Evolutionary conservation across 192 early-diverging fungal genomes (phyloP).

Genomic region (Mortierella antarctica): DNA sequence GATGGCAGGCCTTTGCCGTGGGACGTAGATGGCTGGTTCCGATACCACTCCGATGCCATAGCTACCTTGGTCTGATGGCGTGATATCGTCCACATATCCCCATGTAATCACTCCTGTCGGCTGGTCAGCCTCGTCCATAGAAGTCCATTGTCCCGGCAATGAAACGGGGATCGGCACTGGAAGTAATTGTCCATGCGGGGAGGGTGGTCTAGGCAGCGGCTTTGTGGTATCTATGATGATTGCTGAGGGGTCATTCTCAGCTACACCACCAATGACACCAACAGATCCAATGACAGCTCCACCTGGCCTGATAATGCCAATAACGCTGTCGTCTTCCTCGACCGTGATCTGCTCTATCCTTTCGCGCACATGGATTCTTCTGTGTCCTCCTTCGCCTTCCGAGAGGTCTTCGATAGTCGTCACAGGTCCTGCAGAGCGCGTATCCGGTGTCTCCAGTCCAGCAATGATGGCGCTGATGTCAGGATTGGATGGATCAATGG

Average conservation of each 20-base stretch:
- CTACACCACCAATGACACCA: neutral
- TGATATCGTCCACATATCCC: conserved; percentile 33
- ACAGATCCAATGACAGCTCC: neutral
- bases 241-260: neutral
- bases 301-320: neutral
- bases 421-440: too few species aligned
- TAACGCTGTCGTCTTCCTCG: conserved; percentile 9
- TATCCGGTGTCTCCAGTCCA: too few species aligned
- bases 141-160: conserved; percentile 16
- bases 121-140: neutral
- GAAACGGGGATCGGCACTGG: neutral
- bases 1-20: conserved; percentile 16
- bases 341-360: conserved; percentile 9
- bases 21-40: conserved; percentile 20
- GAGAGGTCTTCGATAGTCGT: too few species aligned
- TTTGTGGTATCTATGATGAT: neutral
- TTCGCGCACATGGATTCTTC: conserved; percentile 24
- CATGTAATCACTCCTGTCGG: conserved; percentile 30
- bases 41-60: neutral
- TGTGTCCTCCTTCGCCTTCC: conserved; percentile 7
- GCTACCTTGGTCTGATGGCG: conserved; percentile 7
- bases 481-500: neutral
- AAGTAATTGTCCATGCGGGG: neutral
- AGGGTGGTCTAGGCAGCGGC: neutral
- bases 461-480: neutral